These are phyloP conservation scores for Cryphonectria nitschkei DNA, from an alignment of 2,329 filamentous ascomycete species.

Conservation along the genomic window DNA sequence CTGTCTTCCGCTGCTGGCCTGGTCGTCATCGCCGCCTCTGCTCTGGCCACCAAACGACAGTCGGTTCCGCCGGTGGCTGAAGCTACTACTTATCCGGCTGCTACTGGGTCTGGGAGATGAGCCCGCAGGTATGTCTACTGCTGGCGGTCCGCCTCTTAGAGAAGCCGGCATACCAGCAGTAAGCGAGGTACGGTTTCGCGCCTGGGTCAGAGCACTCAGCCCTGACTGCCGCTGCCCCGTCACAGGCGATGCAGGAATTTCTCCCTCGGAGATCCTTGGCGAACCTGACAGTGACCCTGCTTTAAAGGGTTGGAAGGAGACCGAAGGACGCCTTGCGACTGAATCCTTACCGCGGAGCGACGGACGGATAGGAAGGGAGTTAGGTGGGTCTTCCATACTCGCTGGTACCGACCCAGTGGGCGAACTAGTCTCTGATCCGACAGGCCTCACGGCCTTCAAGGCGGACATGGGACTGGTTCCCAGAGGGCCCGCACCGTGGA, in stretches of 20 bases:
- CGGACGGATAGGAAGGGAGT: conserved; percentile 55
- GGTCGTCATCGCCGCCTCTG: conserved; percentile 70
- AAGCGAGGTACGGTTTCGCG: conserved; percentile 71
- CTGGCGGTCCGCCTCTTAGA: conserved; percentile 66
- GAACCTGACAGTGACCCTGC: conserved; percentile 92
- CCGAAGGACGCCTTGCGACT: conserved; percentile 71
- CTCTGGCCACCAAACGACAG: conserved; percentile 76
- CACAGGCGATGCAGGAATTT: conserved; percentile 59
- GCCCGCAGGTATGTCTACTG: conserved; percentile 68
- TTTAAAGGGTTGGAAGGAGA: conserved; percentile 96
- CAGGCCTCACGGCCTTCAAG: conserved; percentile 68
- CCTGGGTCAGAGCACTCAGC: conserved; percentile 56
- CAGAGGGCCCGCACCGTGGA: conserved; percentile 76
- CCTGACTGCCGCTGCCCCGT: conserved; percentile 54
- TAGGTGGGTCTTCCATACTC: conserved; percentile 51
- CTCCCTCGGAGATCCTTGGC: conserved; percentile 59
- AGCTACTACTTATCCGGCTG: conserved; percentile 92
- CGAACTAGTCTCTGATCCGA: conserved; percentile 66
- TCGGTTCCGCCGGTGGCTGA: conserved; percentile 80
- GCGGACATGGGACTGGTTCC: conserved; percentile 87
- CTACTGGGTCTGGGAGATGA: conserved; percentile 80
- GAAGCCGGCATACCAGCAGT: conserved; percentile 77
- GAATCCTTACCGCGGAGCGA: conserved; percentile 51
- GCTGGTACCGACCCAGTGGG: conserved; percentile 56
- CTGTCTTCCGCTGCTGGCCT: conserved; percentile 78